Conservation (phyloP, 208 protist genomes). For the Leishmania amazonensis region DNA sequence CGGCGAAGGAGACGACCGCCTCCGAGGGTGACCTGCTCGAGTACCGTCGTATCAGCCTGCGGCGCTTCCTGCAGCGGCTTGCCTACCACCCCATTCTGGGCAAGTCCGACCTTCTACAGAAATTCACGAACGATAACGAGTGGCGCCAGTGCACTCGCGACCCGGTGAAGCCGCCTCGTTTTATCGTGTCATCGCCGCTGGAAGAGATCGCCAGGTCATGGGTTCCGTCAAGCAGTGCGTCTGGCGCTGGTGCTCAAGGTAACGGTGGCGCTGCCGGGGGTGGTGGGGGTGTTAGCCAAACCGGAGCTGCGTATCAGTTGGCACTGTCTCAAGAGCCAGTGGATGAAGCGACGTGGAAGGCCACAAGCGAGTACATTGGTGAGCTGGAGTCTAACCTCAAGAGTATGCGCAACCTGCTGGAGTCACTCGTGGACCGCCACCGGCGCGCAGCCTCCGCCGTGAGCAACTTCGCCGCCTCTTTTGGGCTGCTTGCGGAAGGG, state of each 20-base stretch:
- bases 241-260: neutral
- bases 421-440: slow-evolving; percentile 32
- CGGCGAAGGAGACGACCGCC: slow-evolving; percentile 27
- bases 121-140: slow-evolving; percentile 79
- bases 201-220: slow-evolving; percentile 34
- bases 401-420: slow-evolving; percentile 31
- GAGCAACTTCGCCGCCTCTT: slow-evolving; percentile 32
- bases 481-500: slow-evolving; percentile 38
- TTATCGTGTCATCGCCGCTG: slow-evolving; percentile 31
- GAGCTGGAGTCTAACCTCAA: slow-evolving; percentile 32
- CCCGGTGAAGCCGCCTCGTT: slow-evolving; percentile 36
- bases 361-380: slow-evolving; percentile 28
- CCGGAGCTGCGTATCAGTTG: slow-evolving; percentile 26
- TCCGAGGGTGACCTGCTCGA: slow-evolving; percentile 48
- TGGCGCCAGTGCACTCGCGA: slow-evolving; percentile 66
- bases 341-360: slow-evolving; percentile 35
- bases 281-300: slow-evolving; percentile 7
- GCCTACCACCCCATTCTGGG: slow-evolving; percentile 72
- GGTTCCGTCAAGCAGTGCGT: slow-evolving; percentile 4
- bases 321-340: slow-evolving; percentile 31
- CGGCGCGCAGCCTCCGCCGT: slow-evolving; percentile 24
- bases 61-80: slow-evolving; percentile 78
- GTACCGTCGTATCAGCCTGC: slow-evolving; percentile 79
- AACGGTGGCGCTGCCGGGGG: neutral
- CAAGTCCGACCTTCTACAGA: slow-evolving; percentile 53